Evolutionary conservation across 768 basidiomycete species (phyloP), one percentile per base, ranked within the genome.

Genomic region (Hydnomerulius pinastri): DNA sequence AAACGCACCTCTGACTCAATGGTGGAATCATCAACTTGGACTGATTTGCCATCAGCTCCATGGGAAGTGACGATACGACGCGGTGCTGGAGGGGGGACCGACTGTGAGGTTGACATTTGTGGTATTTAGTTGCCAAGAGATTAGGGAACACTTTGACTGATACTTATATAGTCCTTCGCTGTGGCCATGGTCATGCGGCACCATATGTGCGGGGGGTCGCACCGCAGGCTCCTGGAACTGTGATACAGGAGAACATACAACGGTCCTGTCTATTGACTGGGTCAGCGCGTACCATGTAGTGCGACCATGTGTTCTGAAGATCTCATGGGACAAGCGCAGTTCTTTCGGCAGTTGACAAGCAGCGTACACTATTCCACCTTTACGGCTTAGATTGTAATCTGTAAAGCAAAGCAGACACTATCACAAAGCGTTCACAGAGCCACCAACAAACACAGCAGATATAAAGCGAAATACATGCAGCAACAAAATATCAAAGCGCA

Each of bases 51-150:
- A 29, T 70, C 57, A 6, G 55, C 56, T 53, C 76, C 63, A 60
- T 83, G 81, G 13, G 71, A 57, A 37, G 81, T 81, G 12, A 85
- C 77, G 49, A 83, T 71, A 29, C 80, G 77, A 39, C 76, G 77
- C 23, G 80, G 46, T 32, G 67, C 65, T 21, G 73, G 73, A 18
- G 74, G 71, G 47, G 50, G 46, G 58, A 45, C 38, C 43, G 56
- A 46, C 35, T 25, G 17, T n/a, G 42, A 15, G 2, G 13, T 20
- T 48, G 39, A 30, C 27, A 27, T 23, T 17, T 23, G 24, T 24
- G 20, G 38, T 10, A n/a, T 35, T 24, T 27, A 21, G 23, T 27
- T 12, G 18, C 21, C 36, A 42, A 53, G 10, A 25, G 37, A 12
- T n/a, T n/a, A n/a, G n/a, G n/a, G 39, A 11, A 17, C 10, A 21